Conservation (phyloP, 768 basidiomycete species). For the Hysterangium stoloniferum region DNA sequence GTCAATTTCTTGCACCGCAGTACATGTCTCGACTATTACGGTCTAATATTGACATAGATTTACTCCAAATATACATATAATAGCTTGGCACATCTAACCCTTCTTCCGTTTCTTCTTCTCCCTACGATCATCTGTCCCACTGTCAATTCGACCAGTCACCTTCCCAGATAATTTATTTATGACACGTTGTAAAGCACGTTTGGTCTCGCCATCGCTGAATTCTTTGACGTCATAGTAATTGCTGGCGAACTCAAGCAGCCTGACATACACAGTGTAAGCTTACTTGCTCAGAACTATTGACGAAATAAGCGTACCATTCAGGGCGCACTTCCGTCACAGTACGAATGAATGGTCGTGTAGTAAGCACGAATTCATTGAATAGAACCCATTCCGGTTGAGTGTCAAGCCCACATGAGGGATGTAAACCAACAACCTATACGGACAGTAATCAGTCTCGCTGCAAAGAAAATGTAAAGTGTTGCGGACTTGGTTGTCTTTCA, state of each 20-base stretch:
- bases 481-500: conserved; percentile 89
- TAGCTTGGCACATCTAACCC: not conserved
- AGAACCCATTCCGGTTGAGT: conserved; percentile 87
- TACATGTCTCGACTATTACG: too few relatives aligned
- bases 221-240: conserved; percentile 60
- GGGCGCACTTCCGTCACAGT: conserved; percentile 81
- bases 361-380: conserved; percentile 93
- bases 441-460: not conserved
- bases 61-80: too few relatives aligned
- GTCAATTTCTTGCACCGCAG: too few relatives aligned
- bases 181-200: conserved; percentile 50
- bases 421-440: conserved; percentile 56
- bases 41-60: too few relatives aligned
- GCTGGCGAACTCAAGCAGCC: conserved; percentile 56
- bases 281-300: not conserved
- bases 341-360: conserved; percentile 81
- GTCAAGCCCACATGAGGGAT: conserved; percentile 84
- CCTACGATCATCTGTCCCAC: conserved; percentile 9
- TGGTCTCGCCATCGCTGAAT: conserved; percentile 68
- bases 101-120: conserved; percentile 16
- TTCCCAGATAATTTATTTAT: conserved; percentile 47
- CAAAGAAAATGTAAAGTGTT: not conserved
- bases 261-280: too few relatives aligned
- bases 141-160: conserved; percentile 20
- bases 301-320: conserved; percentile 64